Base-by-base conservation (phyloP, 768 basidiomycete genomes). In the Pleurotus ostreatus region DNA sequence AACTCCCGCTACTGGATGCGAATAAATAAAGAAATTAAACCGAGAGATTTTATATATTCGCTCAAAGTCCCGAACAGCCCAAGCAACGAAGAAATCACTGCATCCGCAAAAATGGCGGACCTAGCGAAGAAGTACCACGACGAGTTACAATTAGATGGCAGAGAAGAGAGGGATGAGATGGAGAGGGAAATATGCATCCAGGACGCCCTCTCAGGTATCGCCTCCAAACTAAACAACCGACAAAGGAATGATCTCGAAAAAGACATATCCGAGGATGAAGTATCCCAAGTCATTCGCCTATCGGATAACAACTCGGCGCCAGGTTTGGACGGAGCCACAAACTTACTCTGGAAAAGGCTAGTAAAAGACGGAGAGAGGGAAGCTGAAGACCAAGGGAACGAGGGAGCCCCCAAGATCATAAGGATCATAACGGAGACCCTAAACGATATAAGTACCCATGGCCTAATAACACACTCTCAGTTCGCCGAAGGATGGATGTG, bases 401-500 rank as follows among this genome's bases (percentile, higher is more conserved):
- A 43, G 38, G 40, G 39, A 58, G 48, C 38, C 57, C 1, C 59
- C 68, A 1, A 7, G 25, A 53, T 11, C 22, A 12, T 38, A 52
- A 23, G 54, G 40, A 43, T 43, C 40, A 5, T 43, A 18, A 18
- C 49, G 5, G 18, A 1, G n/a, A 59, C 66, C 0, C 67, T 55
- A 49, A 65, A 67, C n/a, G 62, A 75, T 30, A 74, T 76, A 0
- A 54, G 68, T 55, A 0, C 1, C 1, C 0, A 70, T 34, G 71
- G 74, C 0, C 2, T 69, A 0, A 41, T 8, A 0, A 1, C 16
- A 0, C 2, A 12, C 0, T 57, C 63, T 0, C 1, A 22, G 0
- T 79, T 74, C 51, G 23, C 66, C 0, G 43, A 63, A 6, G 76
- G 76, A 0, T 70, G 69, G 71, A 68, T 74, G 66, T 71, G 72